Evolutionary conservation across 768 basidiomycete genomes (phyloP).

Genomic region (Lentinus brumalis): DNA sequence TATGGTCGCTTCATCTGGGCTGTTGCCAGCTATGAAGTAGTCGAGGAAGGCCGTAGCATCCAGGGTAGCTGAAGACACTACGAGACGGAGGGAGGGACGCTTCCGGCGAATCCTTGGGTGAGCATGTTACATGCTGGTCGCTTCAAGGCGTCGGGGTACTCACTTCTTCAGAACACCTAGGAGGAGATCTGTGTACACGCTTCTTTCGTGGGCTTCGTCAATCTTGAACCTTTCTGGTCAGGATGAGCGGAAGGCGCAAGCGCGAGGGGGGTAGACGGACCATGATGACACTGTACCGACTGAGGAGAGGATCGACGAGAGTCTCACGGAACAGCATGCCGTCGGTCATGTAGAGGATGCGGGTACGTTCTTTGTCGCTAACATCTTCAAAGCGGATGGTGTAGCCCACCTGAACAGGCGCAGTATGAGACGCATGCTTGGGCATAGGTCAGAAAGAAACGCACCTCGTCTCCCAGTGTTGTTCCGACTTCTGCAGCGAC

Average conservation of each 20-base stretch:
- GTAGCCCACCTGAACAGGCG: conserved; percentile 81
- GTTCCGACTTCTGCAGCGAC: conserved; percentile 93
- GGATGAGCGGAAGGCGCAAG: conserved; percentile 21
- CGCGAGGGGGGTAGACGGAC: conserved; percentile 37
- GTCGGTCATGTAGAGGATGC: conserved; percentile 96
- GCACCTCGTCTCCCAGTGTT: conserved; percentile 84
- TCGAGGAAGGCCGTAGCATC: conserved; percentile 89
- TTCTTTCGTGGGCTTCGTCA: conserved; percentile 96
- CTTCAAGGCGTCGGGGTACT: conserved; percentile 9
- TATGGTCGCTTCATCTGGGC: conserved; percentile 74
- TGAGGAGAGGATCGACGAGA: conserved; percentile 88
- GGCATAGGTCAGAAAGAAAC: conserved; percentile 9
- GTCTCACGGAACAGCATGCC: conserved; percentile 97
- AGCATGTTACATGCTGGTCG: conserved; percentile 2
- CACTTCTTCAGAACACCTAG: conserved; percentile 94
- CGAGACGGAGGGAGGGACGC: conserved; percentile 83
- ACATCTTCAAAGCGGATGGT: conserved; percentile 97
- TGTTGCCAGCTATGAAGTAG: conserved; percentile 75
- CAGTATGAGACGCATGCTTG: background rate
- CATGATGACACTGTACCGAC: conserved; percentile 95
- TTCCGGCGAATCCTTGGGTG: conserved; percentile 83
- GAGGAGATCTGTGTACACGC: conserved; percentile 92
- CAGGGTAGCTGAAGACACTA: conserved; percentile 95
- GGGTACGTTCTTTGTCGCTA: conserved; percentile 78
- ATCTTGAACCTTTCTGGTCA: conserved; percentile 52